Conservation (phyloP, 192 early-diverging fungal genomes). For the Oehlia diaphana region DNA sequence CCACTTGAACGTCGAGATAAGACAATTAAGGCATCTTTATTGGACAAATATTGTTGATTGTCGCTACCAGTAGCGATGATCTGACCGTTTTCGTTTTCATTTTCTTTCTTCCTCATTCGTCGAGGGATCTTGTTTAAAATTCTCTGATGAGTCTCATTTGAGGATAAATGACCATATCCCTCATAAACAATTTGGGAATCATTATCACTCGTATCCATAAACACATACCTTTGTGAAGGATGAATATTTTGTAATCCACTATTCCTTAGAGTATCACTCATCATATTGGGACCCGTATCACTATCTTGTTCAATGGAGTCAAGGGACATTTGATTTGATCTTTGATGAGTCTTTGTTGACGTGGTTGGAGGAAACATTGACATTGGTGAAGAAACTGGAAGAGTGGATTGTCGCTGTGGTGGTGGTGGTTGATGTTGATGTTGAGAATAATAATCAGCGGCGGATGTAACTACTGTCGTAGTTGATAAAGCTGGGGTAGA, state of each 20-base stretch:
- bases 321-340: constrained; percentile 7
- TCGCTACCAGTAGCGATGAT: neutral
- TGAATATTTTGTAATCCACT: constrained; percentile 12
- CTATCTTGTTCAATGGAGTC: constrained; percentile 9
- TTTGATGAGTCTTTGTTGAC: neutral
- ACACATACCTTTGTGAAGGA: constrained; percentile 16
- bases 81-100: neutral
- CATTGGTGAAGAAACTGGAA: neutral
- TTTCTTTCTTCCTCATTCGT: constrained; percentile 9
- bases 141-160: constrained; percentile 16
- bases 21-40: neutral
- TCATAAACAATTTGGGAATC: constrained; percentile 1
- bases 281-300: neutral
- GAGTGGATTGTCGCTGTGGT: neutral
- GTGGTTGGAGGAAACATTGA: neutral
- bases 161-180: constrained; percentile 11
- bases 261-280: neutral
- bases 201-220: constrained; percentile 16
- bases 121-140: constrained; percentile 19
- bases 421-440: neutral
- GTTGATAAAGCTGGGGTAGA: neutral
- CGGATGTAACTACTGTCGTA: neutral
- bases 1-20: neutral
- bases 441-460: neutral
- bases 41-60: neutral